Evolutionary conservation across 768 basidiomycete species (phyloP).

Genomic region (Amanita muscaria): DNA sequence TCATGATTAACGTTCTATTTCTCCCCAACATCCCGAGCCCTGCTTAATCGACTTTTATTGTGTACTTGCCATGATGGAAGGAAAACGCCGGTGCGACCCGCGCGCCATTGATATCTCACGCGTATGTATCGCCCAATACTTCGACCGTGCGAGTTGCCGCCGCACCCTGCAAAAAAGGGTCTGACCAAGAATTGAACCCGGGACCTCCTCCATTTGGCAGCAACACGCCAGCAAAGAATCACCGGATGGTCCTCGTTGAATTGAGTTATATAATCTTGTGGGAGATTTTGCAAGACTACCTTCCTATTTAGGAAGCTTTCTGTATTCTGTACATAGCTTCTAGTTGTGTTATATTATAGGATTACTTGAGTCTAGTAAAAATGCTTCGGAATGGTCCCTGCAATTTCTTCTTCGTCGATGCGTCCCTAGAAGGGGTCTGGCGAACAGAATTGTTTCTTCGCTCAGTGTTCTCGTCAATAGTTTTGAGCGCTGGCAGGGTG

Average conservation of each 20-base stretch:
- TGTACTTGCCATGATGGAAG: too few relatives aligned
- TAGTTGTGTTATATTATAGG: neutral
- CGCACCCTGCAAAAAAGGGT: too few relatives aligned
- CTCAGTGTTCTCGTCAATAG: constrained; percentile 2
- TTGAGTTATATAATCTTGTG: too few relatives aligned
- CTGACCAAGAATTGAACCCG: constrained; percentile 84
- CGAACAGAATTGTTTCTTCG: constrained; percentile 1
- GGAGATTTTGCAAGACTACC: too few relatives aligned
- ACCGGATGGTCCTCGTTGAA: too few relatives aligned
- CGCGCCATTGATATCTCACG: neutral
- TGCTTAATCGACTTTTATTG: neutral
- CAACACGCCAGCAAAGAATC: constrained; percentile 51
- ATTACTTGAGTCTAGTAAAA: constrained; percentile 7
- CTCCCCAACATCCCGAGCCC: neutral
- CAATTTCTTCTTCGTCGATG: constrained; percentile 1
- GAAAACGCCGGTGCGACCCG: neutral
- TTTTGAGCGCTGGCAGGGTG: neutral
- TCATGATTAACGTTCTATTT: constrained; percentile 7
- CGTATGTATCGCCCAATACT: too few relatives aligned
- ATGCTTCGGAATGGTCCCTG: constrained; percentile 5
- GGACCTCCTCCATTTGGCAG: constrained; percentile 64
- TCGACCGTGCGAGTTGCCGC: too few relatives aligned
- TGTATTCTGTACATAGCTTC: too few relatives aligned
- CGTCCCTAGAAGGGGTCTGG: neutral
- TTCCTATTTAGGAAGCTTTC: neutral